Evolutionary conservation across 1,284 basidiomycete species (phyloP), one percentile per base, ranked within the genome.

Genomic region (Pascua guehoae): DNA sequence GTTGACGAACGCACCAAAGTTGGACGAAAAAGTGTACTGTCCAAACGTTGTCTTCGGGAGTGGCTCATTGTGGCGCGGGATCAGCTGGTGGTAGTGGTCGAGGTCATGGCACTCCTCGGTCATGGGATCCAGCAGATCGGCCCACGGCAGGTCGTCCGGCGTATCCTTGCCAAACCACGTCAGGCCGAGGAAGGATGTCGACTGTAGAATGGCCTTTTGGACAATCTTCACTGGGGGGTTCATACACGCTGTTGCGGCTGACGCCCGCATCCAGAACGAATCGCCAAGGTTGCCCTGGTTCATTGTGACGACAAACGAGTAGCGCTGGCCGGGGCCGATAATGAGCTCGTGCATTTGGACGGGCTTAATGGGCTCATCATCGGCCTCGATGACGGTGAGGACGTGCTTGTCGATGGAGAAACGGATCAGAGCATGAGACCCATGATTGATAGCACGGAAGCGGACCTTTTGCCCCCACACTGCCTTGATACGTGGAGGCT

Each of bases 201-300:
- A 62, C 17, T 53, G 49, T 7, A 62, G 57, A 8, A 54, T 41
- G 24, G 51, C 60, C 37, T 40, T 47, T 4, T 41, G 18, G 36
- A 41, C 40, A 11, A 53, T 39, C 32, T 24, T 32, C n/a, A 40
- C 17, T 5, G 18, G 32, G 16, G 45, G 40, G n/a, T 43, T 17
- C 18, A 53, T 38, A 9, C 58, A 59, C 1, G 16, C 32, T 8
- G 53, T 58, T 39, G 67, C 69, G 12, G 65, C 55, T 12, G 56
- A 53, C 1, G 68, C 64, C 12, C 76, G 66, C 14, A 78, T 58
- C 61, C 62, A 75, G 57, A 70, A 76, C 11, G 65, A 55, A 37
- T 67, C 63, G 9, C 68, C 67, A 8, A 44, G 51, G 4, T 42
- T 38, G 41, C 73, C 69, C 41, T 66, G 51, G 42, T 62, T 57